Base-by-base conservation (phyloP, 2,329 filamentous ascomycete genomes). In the Torrubiella hemipterigena region DNA sequence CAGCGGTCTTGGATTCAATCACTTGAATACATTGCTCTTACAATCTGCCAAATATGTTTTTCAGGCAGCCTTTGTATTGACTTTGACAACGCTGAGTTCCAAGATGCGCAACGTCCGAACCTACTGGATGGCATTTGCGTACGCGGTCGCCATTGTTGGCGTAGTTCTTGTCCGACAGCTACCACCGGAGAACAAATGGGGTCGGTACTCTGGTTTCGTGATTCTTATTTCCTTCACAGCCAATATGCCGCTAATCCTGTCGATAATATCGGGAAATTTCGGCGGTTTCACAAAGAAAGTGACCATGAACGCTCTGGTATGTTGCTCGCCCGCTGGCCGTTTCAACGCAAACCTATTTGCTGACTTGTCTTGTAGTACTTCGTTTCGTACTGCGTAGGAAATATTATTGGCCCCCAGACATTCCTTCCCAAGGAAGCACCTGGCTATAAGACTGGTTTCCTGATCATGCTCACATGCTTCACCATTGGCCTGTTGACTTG, bases 241-340 rank as follows among this genome's bases (percentile, higher is more conserved):
- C 3, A 31, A 14, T 13, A 35, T 42, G 27, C 33, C 40, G 15
- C 55, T 76, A 16, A 52, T 61, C 27, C 59, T 76, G 47, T 65
- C 65, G 8, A 60, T 76, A 52, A 57, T 72, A 17, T 63, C 62
- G 1, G 59, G 68, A 5, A 76, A 77, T 40, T 56, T 73, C 12
- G 71, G 63, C 13, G 72, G 72, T 0, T 67, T 72, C 31, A 76
- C 71, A 2, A 77, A 77, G 51, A 75, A 74, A 42, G 61, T 62
- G 2, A 62, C 68, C 7, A 65, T 67, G 5, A 63, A 73, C 5
- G 68, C 70, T 2, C 63, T 68, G 41, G 35, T 37, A 30, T 3
- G 74, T 15, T n/a, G 9, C n/a, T 7, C 12, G 16, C 18, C 18
- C 12, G n/a, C 11, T 11, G 2, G n/a, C 5, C 15, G 14, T 22